phyloP scores from a whole-genome alignment of 1,139 yeast species.

The Eremothecium sinecaudum region DNA sequence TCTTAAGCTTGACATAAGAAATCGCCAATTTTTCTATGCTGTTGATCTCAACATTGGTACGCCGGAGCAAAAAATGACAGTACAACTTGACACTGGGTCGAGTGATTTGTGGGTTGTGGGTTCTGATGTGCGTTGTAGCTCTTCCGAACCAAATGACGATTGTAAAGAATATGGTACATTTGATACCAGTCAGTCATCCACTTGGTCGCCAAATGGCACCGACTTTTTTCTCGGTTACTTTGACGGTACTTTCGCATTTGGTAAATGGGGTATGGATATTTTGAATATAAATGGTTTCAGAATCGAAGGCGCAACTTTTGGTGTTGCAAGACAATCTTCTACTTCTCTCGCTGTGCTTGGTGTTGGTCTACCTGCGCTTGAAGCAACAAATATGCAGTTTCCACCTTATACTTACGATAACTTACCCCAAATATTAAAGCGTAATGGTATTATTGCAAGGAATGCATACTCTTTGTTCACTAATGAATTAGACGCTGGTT shows the following conservation, averaged over 20 bases:
- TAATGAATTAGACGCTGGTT: too few relatives aligned
- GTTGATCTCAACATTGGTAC: not conserved
- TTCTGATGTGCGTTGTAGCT: too few relatives aligned
- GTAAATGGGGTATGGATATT: not conserved
- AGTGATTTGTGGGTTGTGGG: not conserved
- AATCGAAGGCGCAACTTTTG: not conserved
- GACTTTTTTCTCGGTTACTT: not conserved
- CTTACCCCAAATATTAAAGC: too few relatives aligned
- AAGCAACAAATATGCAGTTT: too few relatives aligned
- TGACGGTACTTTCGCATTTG: not conserved
- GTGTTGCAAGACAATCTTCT: not conserved
- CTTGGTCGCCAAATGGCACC: constrained; percentile 37
- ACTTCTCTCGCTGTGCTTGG: not conserved
- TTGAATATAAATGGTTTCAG: not conserved
- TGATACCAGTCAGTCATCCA: constrained; percentile 37
- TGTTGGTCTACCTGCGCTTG: not conserved
- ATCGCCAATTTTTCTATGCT: too few relatives aligned
- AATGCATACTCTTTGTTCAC: too few relatives aligned
- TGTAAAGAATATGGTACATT: constrained; percentile 35
- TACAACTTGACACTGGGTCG: not conserved
- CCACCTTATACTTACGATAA: too few relatives aligned
- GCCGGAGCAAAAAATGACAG: not conserved
- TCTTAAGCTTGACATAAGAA: too few relatives aligned
- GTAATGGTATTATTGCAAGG: too few relatives aligned
- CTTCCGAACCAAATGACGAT: constrained; percentile 21